Evolutionary conservation across 1,284 basidiomycete genomes (phyloP), one percentile per base, ranked within the genome.

Genomic region (Neotropicomus parvogracilis): DNA sequence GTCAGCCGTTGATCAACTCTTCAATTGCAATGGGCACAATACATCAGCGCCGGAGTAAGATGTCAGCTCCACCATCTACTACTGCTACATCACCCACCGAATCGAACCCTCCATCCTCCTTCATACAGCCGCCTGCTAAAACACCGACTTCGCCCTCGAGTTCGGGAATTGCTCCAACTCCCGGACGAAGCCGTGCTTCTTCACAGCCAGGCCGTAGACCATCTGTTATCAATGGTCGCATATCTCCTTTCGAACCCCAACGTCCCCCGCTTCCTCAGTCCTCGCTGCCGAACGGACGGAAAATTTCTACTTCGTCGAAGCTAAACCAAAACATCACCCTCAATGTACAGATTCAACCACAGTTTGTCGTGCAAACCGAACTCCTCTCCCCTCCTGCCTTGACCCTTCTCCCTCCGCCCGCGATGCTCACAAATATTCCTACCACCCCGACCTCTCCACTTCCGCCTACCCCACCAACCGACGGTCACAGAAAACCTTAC

Each of bases 401-500:
- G 20, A 65, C 74, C n/a, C 71, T 80, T 26, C 70, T 76, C 24
- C 75, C 76, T 14, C 76, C 78, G n/a, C 67, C 76, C 19, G 74
- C 75, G 36, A 70, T 77, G 58, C 69, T 78, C 28, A 70, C 76
- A 37, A 70, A 70, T 19, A 70, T 88, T 16, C 86, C 84, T 21
- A 81, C 80, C 6, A 86, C 85, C 4, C 87, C 88, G 8, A 77
- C 75, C 36, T 90, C 88, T 5, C 86, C 86, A 5, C 71, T 88
- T 33, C 88, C 88, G 12, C 80, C 80, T 2, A 66, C 72, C 26
- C 76, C 85, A 14, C 91, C 91, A 1, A 68, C 70, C 6, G 87
- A 92, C 57, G 73, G 83, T n/a, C 68, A 89, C 42, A 78, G 88
- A 48, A 86, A 92, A 54, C 92, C 94, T 6, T 97, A 95, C 66